Evolutionary conservation across 345 rosid genomes (phyloP).

Genomic region (Stellera chamaejasme): DNA sequence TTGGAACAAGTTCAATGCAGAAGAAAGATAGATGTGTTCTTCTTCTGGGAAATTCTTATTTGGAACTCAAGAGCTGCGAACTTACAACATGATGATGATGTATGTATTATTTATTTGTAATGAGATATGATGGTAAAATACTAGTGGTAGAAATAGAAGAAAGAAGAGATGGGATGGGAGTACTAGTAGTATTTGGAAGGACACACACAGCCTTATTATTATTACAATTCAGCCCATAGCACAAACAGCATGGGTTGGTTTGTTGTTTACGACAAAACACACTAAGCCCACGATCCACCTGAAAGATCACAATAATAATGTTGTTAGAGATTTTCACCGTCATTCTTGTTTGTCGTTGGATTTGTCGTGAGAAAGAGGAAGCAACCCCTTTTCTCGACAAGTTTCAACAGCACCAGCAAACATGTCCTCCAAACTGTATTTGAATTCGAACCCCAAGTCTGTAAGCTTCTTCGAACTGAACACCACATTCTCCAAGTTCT

Average conservation of each 20-base stretch:
- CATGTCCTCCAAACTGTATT: conserved; percentile 24
- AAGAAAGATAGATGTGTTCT: conserved; percentile 30
- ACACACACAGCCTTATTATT: too few relatives aligned
- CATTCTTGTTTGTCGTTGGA: not conserved
- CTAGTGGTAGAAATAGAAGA: too few relatives aligned
- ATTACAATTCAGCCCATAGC: too few relatives aligned
- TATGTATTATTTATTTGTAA: too few relatives aligned
- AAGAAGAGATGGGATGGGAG: too few relatives aligned
- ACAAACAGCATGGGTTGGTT: too few relatives aligned
- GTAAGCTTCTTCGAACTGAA: conserved; percentile 27
- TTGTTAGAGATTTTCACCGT: not conserved
- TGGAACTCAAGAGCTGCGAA: not conserved
- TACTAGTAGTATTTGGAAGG: too few relatives aligned
- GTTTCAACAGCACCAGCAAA: conserved; percentile 23
- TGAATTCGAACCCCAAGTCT: conserved; percentile 30
- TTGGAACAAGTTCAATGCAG: conserved; percentile 64
- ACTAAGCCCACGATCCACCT: too few relatives aligned
- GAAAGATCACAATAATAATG: too few relatives aligned
- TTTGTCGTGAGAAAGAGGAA: conserved; percentile 14
- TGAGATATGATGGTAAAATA: too few relatives aligned
- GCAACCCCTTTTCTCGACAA: conserved; percentile 26
- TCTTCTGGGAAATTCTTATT: not conserved
- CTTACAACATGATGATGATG: too few relatives aligned
- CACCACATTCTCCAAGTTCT: conserved; percentile 5
- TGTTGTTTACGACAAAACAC: too few relatives aligned